These are phyloP conservation scores for Scutellaria galericulata DNA, from an alignment of 257 asterid genomes.

Conservation along the genomic window DNA sequence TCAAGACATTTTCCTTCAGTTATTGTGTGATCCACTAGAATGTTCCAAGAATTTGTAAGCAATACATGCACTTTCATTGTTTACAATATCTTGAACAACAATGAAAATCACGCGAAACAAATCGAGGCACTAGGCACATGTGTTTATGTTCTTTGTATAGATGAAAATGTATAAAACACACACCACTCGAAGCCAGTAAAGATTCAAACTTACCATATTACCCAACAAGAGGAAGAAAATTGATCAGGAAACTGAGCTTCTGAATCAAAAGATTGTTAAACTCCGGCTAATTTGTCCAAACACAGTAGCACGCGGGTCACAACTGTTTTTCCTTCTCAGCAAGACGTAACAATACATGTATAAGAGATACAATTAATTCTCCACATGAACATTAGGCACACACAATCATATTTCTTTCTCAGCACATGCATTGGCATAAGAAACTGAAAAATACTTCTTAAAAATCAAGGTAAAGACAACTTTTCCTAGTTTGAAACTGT, in stretches of 20 bases:
- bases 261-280: background rate
- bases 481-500: background rate
- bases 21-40: background rate
- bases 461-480: background rate
- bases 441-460: background rate
- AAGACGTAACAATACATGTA: conserved; percentile 19
- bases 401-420: background rate
- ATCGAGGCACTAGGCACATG: background rate
- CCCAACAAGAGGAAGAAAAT: conserved; percentile 30
- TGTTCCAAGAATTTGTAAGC: background rate
- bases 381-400: background rate
- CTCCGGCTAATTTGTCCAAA: conserved; percentile 22
- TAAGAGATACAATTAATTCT: background rate
- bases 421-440: background rate
- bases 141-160: background rate
- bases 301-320: conserved; percentile 4
- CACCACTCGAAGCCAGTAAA: background rate
- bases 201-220: conserved; percentile 44
- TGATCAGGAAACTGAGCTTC: conserved; percentile 27
- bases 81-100: conserved; percentile 1
- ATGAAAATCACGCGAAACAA: conserved; percentile 5
- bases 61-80: conserved; percentile 13
- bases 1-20: background rate
- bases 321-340: conserved; percentile 22
- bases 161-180: background rate